These are phyloP conservation scores for Clavispora santaluciae DNA, from an alignment of 805 yeast genomes.

Conservation along the genomic window DNA sequence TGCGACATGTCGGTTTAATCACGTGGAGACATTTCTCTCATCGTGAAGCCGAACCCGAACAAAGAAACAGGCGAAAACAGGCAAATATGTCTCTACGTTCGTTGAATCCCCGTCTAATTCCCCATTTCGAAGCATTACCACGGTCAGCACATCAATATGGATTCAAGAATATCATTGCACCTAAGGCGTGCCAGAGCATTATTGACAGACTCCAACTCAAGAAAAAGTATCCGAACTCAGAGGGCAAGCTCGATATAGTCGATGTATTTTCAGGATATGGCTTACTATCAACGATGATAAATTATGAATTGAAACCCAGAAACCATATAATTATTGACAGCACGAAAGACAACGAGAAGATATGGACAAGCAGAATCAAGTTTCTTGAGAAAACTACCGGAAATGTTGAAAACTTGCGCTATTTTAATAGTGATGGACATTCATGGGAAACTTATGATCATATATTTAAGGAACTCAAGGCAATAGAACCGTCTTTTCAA, in stretches of 20 bases:
- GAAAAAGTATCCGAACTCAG: constrained; percentile 28
- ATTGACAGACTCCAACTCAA: constrained; percentile 45
- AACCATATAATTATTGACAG: constrained; percentile 62
- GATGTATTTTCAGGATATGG: constrained; percentile 62
- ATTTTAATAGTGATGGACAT: constrained; percentile 49
- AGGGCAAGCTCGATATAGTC: constrained; percentile 42
- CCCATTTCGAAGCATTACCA: constrained; percentile 17
- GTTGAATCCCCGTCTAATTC: constrained; percentile 24
- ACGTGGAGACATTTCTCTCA: neutral
- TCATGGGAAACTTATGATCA: constrained; percentile 59
- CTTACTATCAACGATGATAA: constrained; percentile 56
- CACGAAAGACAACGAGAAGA: constrained; percentile 22
- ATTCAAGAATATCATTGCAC: constrained; percentile 18
- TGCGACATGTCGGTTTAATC: too few species aligned
- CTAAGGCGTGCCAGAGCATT: constrained; percentile 30
- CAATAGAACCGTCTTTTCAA: constrained; percentile 27
- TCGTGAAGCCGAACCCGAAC: neutral
- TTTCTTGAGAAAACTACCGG: constrained; percentile 19
- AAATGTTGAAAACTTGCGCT: constrained; percentile 29
- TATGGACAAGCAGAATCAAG: constrained; percentile 26
- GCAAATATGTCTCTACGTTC: constrained; percentile 17
- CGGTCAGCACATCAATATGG: constrained; percentile 23
- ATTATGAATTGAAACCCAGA: constrained; percentile 55
- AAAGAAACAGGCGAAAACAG: neutral
- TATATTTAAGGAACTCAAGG: constrained; percentile 42